phyloP scores from a whole-genome alignment of 78 protist species.

The Reticulomyxa filosa region DNA sequence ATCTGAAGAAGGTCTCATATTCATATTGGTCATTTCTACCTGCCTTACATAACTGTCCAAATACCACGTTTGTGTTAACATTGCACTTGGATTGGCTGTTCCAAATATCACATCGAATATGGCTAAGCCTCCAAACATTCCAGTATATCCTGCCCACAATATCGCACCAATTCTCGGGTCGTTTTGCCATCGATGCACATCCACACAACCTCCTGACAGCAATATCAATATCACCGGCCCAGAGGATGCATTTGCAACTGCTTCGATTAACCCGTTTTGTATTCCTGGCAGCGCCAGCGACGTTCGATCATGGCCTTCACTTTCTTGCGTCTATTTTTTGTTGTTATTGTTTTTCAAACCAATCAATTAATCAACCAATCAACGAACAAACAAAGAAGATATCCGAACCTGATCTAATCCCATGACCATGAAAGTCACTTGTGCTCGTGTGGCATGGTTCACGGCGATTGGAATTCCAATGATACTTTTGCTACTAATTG shows the following conservation, averaged over 20 bases:
- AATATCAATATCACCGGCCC: slow-evolving; percentile 15
- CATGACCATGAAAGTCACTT: neutral
- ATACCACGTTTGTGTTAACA: too few species aligned
- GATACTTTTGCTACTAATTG: neutral
- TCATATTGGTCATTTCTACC: too few species aligned
- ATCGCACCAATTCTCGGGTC: neutral
- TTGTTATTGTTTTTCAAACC: too few species aligned
- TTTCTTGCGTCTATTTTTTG: too few species aligned
- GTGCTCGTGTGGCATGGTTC: neutral
- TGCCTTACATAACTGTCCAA: too few species aligned
- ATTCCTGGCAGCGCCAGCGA: neutral
- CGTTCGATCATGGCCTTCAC: neutral
- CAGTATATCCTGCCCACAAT: slow-evolving; percentile 11
- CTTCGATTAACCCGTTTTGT: neutral
- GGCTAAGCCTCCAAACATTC: slow-evolving; percentile 15
- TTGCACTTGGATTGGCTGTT: too few species aligned
- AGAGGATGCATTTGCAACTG: neutral
- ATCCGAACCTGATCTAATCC: neutral
- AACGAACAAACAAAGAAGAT: too few species aligned
- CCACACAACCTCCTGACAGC: slow-evolving; percentile 22
- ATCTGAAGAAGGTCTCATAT: too few species aligned
- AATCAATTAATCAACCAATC: too few species aligned
- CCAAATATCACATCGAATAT: too few species aligned
- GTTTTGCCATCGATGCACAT: neutral
- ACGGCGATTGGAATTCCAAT: neutral